Conservation (phyloP, 768 basidiomycete species). For the Mycena amicta region DNA sequence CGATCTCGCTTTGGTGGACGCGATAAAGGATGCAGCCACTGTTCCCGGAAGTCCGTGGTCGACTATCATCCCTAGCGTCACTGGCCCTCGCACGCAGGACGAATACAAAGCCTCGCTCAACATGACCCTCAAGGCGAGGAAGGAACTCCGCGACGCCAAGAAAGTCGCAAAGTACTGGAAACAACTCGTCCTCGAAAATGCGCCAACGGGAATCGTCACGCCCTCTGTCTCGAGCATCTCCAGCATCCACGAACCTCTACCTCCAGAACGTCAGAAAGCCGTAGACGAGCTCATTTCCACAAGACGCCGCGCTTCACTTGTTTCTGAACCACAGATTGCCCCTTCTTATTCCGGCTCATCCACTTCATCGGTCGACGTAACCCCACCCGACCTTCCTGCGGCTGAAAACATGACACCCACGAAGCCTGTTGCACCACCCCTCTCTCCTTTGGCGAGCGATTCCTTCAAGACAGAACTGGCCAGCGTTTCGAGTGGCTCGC, state of each 20-base stretch:
- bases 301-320: constrained; percentile 24
- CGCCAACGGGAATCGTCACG: constrained; percentile 33
- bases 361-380: not conserved
- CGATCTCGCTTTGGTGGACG: constrained; percentile 45
- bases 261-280: constrained; percentile 40
- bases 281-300: constrained; percentile 39
- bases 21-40: constrained; percentile 46
- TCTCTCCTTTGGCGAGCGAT: constrained; percentile 32
- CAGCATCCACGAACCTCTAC: constrained; percentile 35
- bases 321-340: constrained; percentile 14
- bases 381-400: not conserved
- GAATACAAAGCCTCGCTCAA: constrained; percentile 50
- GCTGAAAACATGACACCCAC: constrained; percentile 7
- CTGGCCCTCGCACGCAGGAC: constrained; percentile 38
- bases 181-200: constrained; percentile 38
- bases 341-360: not conserved
- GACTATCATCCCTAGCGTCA: constrained; percentile 35
- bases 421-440: constrained; percentile 10
- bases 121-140: constrained; percentile 45
- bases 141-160: constrained; percentile 44
- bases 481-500: constrained; percentile 9
- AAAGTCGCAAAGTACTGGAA: constrained; percentile 52
- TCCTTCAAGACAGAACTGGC: constrained; percentile 28
- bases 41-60: constrained; percentile 44
- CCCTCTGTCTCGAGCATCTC: constrained; percentile 45